A percentile compares a stretch with the other conserved stretches of the same genome.
Conservation (phyloP, 495 filamentous ascomycete species). For the Astrocystis sublimbata region DNA sequence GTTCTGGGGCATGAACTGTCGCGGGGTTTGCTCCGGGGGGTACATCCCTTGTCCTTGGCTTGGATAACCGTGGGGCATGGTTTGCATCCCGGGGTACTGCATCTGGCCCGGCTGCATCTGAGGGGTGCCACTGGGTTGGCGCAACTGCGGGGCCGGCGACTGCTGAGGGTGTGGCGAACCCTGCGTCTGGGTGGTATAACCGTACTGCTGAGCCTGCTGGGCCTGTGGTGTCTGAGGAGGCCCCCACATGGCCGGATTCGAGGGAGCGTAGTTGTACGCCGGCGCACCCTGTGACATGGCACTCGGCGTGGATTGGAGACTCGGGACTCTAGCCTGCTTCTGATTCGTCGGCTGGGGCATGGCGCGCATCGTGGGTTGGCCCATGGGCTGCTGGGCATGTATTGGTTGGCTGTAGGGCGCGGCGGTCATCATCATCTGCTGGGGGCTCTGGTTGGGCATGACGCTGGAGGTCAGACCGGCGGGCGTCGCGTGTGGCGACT, state of each 20-base stretch:
- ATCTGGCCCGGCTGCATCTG: slow-evolving; percentile 61
- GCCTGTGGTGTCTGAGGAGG: slow-evolving; percentile 48
- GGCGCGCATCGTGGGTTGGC: slow-evolving; percentile 53
- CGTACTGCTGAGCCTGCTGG: slow-evolving; percentile 48
- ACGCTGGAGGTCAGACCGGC: slow-evolving; percentile 42
- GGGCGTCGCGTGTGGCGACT: slow-evolving; percentile 50
- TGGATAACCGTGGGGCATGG: slow-evolving; percentile 55
- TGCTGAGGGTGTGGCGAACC: slow-evolving; percentile 59
- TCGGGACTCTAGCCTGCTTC: slow-evolving; percentile 47
- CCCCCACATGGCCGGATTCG: slow-evolving; percentile 54
- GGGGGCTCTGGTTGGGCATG: slow-evolving; percentile 53
- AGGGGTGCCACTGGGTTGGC: slow-evolving; percentile 58
- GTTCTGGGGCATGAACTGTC: slow-evolving; percentile 61
- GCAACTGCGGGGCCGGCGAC: slow-evolving; percentile 61
- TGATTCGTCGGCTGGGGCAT: slow-evolving; percentile 53
- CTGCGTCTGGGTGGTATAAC: slow-evolving; percentile 56
- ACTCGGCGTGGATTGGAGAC: slow-evolving; percentile 40
- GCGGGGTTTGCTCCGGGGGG: slow-evolving; percentile 56
- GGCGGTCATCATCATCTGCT: slow-evolving; percentile 60
- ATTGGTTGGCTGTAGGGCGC: slow-evolving; percentile 53
- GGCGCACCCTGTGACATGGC: slow-evolving; percentile 42
- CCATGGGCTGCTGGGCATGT: slow-evolving; percentile 52
- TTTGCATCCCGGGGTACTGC: slow-evolving; percentile 61
- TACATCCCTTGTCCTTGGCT: slow-evolving; percentile 58
- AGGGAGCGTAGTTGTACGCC: slow-evolving; percentile 52